Evolutionary conservation across 768 basidiomycete genomes (phyloP), one percentile per base, ranked within the genome.

Genomic region (Boletellus emodensis): DNA sequence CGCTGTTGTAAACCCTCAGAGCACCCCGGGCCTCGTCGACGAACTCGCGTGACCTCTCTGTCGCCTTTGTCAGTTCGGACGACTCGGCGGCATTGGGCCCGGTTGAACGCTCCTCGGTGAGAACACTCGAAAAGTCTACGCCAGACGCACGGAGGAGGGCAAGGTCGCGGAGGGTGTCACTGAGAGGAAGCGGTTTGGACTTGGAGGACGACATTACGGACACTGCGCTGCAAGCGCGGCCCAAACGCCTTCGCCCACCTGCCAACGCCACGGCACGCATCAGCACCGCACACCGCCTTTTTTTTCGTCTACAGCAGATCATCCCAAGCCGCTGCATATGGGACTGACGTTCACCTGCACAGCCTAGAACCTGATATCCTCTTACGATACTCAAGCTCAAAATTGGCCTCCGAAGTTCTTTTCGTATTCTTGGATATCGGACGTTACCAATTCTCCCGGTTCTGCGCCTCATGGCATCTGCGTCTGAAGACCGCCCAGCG

Each of bases 111-210:
- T 48, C 24, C 6, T 46, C 22, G 12, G 67, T 32, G 22, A 75
- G 62, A 32, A 73, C 44, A 9, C 41, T 48, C 6, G 70, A 60
- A 15, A 79, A 56, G 52, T 76, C 71, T 40, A 78, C 52, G 20
- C 77, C 79, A 10, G 83, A 81, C 24, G 80, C 80, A 36, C 84
- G 79, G 17, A 90, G 70, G 30, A 87, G 66, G 6, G 88, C 87
- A 20, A 91, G 78, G 66, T 91, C 89, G 12, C 77, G 83, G 34
- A 90, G 74, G 7, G 81, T 82, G 49, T 81, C 76, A 22, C 59
- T 48, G 39, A 88, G 73, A 7, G 80, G 71, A 37, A 90, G 72
- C 12, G 81, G 77, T 48, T 61, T 64, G 24, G 60, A 47, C 70
- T 69, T 72, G 72, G 56, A 56, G 4, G 66, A 52, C 11, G 53